Evolutionary conservation across 805 yeast genomes (phyloP), one percentile per base, ranked within the genome.

Genomic region (Wickerhamomyces pijperi): DNA sequence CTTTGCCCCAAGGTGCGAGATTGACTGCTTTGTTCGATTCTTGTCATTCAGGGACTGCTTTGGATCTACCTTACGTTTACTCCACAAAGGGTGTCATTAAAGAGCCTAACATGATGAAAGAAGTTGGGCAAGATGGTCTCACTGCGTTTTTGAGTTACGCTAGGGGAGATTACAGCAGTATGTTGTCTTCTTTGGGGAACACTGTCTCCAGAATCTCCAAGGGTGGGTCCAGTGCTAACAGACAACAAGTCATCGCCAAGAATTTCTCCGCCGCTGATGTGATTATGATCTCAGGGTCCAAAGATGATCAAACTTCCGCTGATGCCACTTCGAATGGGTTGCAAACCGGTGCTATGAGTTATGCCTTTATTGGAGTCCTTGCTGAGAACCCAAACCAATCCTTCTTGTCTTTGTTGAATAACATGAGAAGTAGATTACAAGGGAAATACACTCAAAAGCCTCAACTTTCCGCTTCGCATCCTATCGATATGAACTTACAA

Each of bases 281-380:
- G 16, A 72, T 84, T 19, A 71, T 76, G 59, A 63, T 84, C 39
- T 76, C 86, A 3, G 95, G 94, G 5, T 85, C 94, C 47, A 82
- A 81, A 54, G 95, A 84, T 59, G 68, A 73, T 38, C 94, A 84
- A 60, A 84, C 94, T 0, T 72, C 81, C 25, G 94, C 94, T 6
- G 94, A 84, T 58, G 82, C 94, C 0, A 65, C 63, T 17, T 85
- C 80, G 53, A 76, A 74, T 31, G 87, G 88, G 20, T 61, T 59
- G 12, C 72, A 77, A 33, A 82, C 92, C 0, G 95, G 95, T 41
- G 95, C 95, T 4, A 79, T 84, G 83, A 78, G 87, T 19, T 82
- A 75, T 61, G 80, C 94, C 1, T 82, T 85, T 50, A 66, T 82
- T 35, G 65, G 68, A 43, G 88, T 82, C 8, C 60, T 84, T 64